Evolutionary conservation across 192 early-diverging fungal species (phyloP).

Genomic region (Backusella westeae): DNA sequence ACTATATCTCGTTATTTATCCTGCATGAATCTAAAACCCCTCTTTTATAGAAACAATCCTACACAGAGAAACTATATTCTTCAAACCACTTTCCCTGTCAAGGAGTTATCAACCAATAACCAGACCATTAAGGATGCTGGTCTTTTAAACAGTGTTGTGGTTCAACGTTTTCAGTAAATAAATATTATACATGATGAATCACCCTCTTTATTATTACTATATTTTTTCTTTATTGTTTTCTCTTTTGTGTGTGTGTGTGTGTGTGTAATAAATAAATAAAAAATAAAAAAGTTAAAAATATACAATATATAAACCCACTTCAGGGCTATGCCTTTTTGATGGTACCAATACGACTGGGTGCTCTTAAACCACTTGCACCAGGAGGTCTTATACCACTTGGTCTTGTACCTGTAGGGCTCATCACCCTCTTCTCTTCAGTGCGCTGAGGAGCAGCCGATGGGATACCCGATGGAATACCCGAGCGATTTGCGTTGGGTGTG

Average conservation of each 20-base stretch:
- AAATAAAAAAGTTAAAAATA: not conserved
- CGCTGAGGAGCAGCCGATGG: not conserved
- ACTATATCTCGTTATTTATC: not conserved
- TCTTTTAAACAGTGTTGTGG: constrained; percentile 83
- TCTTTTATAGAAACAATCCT: constrained; percentile 48
- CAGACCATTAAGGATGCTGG: constrained; percentile 79
- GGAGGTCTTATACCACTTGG: constrained; percentile 9
- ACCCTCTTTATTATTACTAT: not conserved
- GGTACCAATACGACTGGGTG: constrained; percentile 6
- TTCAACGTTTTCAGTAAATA: constrained; percentile 55
- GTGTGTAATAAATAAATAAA: not conserved
- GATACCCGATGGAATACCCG: not conserved
- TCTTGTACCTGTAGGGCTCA: constrained; percentile 6
- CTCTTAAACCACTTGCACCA: not conserved
- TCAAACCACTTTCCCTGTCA: constrained; percentile 85
- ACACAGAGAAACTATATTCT: constrained; percentile 71
- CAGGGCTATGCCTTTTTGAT: not conserved
- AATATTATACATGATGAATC: not conserved
- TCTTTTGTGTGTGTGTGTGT: not conserved
- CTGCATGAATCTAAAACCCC: too few species aligned
- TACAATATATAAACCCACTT: not conserved
- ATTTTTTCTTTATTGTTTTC: not conserved
- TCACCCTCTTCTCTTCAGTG: not conserved
- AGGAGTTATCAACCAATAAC: constrained; percentile 67
- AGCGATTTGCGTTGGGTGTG: not conserved